Conservation (phyloP, 495 filamentous ascomycete genomes). For the Xylaria telfairii region DNA sequence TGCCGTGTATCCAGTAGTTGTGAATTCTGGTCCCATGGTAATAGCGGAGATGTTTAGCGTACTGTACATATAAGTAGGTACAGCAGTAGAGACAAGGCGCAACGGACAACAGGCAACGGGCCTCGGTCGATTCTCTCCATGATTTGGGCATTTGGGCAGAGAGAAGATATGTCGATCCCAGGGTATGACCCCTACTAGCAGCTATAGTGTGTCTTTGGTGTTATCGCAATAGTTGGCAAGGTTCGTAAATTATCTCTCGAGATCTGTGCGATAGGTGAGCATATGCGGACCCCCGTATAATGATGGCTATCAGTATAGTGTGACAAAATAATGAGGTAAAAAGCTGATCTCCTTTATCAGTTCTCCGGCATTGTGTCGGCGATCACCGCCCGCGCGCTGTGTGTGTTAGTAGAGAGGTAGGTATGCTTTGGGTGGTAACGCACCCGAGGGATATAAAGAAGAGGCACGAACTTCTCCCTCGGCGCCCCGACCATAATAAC, state of each 20-base stretch:
- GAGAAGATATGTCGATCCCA: constrained; percentile 3
- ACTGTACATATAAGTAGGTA: not conserved
- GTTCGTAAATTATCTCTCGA: constrained; percentile 11
- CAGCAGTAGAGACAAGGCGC: not conserved
- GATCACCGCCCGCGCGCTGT: constrained; percentile 5
- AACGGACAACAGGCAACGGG: not conserved
- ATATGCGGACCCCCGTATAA: constrained; percentile 16
- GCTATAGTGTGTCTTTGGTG: constrained; percentile 5
- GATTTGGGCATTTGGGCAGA: constrained; percentile 6
- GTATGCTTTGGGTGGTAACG: not conserved
- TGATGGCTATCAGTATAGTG: constrained; percentile 19
- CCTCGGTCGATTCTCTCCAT: not conserved
- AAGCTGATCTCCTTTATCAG: constrained; percentile 11
- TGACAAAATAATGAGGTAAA: constrained; percentile 25
- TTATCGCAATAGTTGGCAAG: constrained; percentile 11
- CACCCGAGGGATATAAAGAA: not conserved
- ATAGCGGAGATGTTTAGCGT: not conserved
- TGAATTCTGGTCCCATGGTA: not conserved
- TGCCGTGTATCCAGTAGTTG: not conserved
- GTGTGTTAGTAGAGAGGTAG: not conserved
- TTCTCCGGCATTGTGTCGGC: constrained; percentile 1
- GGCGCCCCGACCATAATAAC: not conserved
- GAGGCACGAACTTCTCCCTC: not conserved
- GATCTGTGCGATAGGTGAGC: constrained; percentile 1
- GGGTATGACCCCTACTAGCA: constrained; percentile 12